Conservation (phyloP, 2,329 filamentous ascomycete genomes). For the Ceratocystis ficicola region DNA sequence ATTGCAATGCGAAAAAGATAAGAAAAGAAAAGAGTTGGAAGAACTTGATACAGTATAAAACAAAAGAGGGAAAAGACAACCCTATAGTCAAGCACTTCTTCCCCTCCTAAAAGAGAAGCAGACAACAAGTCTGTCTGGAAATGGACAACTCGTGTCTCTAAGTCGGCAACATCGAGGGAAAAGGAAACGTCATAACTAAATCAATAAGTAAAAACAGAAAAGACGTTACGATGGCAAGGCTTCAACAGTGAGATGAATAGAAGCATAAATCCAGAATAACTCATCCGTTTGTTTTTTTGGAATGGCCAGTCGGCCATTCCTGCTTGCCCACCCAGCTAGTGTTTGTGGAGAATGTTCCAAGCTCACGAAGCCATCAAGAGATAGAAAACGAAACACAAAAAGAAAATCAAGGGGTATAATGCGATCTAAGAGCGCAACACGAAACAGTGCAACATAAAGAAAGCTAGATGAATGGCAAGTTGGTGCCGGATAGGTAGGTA, state of each 20-base stretch:
- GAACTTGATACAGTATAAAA: constrained; percentile 12
- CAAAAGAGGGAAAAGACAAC: constrained; percentile 8
- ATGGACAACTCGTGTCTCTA: constrained; percentile 14
- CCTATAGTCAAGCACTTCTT: not conserved
- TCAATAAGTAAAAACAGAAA: constrained; percentile 10
- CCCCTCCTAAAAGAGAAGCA: not conserved
- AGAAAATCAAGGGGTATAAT: constrained; percentile 17
- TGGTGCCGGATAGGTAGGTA: not conserved
- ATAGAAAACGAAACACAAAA: constrained; percentile 15
- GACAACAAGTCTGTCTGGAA: constrained; percentile 4
- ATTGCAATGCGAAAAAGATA: constrained; percentile 19
- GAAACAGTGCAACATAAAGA: constrained; percentile 16
- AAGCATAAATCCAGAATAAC: not conserved
- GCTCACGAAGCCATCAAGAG: not conserved
- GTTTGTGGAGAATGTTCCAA: not conserved
- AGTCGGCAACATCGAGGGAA: not conserved
- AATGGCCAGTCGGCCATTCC: not conserved
- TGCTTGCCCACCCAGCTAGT: not conserved
- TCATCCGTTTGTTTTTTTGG: not conserved
- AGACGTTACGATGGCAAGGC: no score
- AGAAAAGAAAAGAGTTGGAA: constrained; percentile 9
- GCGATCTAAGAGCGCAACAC: constrained; percentile 15
- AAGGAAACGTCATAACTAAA: constrained; percentile 12
- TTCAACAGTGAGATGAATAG: no score
- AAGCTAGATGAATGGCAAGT: constrained; percentile 2